phyloP scores from a whole-genome alignment of 208 protist genomes.

The Acanthamoeba culbertsoni region DNA sequence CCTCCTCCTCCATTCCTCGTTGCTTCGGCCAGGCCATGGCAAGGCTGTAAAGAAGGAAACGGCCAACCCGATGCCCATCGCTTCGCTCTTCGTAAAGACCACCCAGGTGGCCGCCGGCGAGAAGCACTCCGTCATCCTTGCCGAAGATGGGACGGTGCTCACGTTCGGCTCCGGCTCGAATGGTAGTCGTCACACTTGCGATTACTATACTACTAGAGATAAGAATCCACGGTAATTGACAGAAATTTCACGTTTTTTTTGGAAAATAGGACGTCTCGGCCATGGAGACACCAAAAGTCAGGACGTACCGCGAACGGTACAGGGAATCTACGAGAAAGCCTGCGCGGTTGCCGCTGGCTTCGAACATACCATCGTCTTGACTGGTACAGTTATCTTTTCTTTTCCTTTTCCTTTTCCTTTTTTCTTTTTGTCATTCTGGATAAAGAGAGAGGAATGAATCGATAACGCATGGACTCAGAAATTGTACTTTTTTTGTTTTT shows the following conservation, averaged over 20 bases:
- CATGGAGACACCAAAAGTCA: neutral
- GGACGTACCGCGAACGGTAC: neutral
- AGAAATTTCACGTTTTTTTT: neutral
- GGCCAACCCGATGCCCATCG: neutral
- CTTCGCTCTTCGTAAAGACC: neutral
- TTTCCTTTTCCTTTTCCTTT: neutral
- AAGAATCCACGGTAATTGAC: too few species aligned
- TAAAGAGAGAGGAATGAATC: too few species aligned
- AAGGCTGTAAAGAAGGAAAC: slow-evolving; percentile 10
- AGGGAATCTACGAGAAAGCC: slow-evolving; percentile 7
- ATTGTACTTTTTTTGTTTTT: too few species aligned
- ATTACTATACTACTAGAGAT: too few species aligned
- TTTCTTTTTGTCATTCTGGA: too few species aligned
- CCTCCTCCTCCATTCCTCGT: neutral
- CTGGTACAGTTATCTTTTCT: neutral
- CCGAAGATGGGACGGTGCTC: neutral
- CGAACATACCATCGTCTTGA: neutral
- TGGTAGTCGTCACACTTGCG: neutral
- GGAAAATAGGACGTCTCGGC: neutral
- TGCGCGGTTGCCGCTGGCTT: neutral
- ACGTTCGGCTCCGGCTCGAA: neutral
- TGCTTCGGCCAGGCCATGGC: neutral
- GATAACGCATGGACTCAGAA: too few species aligned
- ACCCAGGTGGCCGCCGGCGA: neutral
- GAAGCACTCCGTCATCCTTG: slow-evolving; percentile 14